A percentile compares a stretch with the other conserved stretches of the same genome.
These are phyloP conservation scores for Geotrichum citri-aurantii DNA, from an alignment of 1,139 yeast genomes.

Conservation along the genomic window DNA sequence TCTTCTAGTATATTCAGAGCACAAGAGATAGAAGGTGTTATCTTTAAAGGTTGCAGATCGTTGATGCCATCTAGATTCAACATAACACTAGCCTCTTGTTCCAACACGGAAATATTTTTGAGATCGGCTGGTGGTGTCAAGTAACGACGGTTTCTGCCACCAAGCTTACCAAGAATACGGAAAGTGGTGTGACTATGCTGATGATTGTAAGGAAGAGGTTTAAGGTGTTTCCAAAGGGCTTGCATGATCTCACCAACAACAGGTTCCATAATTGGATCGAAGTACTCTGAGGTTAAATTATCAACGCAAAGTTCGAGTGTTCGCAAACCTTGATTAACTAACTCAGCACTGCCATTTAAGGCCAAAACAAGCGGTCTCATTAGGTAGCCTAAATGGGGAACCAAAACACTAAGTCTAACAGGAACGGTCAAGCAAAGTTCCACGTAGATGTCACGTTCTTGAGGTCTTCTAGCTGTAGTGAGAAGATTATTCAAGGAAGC, in stretches of 20 bases:
- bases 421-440: slow-evolving; percentile 95
- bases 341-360: slow-evolving; percentile 81
- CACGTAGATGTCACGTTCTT: slow-evolving; percentile 88
- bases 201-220: slow-evolving; percentile 86
- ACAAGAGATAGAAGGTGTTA: slow-evolving; percentile 76
- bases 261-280: slow-evolving; percentile 95
- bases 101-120: slow-evolving; percentile 50
- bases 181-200: slow-evolving; percentile 93
- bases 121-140: slow-evolving; percentile 68
- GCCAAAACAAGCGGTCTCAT: slow-evolving; percentile 92
- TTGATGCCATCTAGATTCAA: slow-evolving; percentile 68
- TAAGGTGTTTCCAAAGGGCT: slow-evolving; percentile 85
- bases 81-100: slow-evolving; percentile 63
- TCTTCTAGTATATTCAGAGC: slow-evolving; percentile 65
- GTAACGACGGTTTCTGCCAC: slow-evolving; percentile 89
- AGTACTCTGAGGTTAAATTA: slow-evolving; percentile 89
- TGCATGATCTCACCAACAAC: slow-evolving; percentile 90
- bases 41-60: slow-evolving; percentile 57
- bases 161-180: slow-evolving; percentile 87
- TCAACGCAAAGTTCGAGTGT: slow-evolving; percentile 96
- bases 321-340: slow-evolving; percentile 88
- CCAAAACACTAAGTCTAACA: slow-evolving; percentile 83
- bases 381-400: slow-evolving; percentile 81
- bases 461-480: slow-evolving; percentile 76
- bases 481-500: slow-evolving; percentile 83